phyloP scores from a whole-genome alignment of 2,329 filamentous ascomycete species.

The Apiospora arundinis region DNA sequence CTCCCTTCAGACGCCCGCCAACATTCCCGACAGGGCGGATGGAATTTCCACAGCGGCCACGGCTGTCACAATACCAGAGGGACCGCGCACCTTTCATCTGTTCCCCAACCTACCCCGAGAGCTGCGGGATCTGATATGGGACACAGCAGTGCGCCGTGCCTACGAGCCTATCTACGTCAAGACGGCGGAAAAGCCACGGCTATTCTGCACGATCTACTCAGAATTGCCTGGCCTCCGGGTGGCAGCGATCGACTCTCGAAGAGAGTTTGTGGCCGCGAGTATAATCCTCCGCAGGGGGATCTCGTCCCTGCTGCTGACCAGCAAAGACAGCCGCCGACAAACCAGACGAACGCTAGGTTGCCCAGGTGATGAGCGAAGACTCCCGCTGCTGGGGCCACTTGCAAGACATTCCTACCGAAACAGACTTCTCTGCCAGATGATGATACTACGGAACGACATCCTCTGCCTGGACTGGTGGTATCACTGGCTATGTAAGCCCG shows the following conservation, averaged over 20 bases:
- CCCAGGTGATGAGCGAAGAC: no score
- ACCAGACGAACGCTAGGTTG: not conserved
- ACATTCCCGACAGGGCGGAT: not conserved
- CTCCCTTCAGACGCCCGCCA: not conserved
- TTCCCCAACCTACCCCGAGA: not conserved
- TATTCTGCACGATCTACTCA: no score
- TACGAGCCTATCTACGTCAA: not conserved
- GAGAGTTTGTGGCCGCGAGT: not conserved
- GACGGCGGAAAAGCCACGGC: not conserved
- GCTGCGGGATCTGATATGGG: not conserved
- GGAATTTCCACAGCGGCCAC: not conserved
- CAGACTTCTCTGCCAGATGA: not conserved
- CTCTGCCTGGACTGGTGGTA: not conserved
- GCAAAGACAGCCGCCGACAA: not conserved
- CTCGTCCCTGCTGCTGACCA: not conserved
- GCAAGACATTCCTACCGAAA: not conserved
- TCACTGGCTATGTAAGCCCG: no score
- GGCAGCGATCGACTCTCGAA: not conserved
- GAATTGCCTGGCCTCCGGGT: no score
- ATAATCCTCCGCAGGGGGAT: not conserved
- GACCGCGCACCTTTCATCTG: not conserved
- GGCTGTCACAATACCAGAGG: no score
- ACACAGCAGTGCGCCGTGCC: not conserved
- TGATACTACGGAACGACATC: not conserved
- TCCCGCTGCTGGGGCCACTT: not conserved